Base-by-base conservation (phyloP, 306 rosid genomes). In the Cucurbita pepo region DNA sequence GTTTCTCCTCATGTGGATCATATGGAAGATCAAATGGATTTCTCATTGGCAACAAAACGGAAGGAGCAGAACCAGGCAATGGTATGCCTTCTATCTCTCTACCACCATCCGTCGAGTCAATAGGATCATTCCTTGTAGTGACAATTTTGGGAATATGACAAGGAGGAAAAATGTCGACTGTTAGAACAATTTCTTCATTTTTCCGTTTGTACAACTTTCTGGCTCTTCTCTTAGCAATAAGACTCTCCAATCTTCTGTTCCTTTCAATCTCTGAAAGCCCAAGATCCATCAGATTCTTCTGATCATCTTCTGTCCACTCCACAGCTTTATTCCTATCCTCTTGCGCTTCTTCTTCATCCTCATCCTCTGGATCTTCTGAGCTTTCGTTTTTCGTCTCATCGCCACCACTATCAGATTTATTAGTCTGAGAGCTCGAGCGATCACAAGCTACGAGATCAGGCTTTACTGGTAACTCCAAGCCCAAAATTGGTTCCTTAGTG, bases 281-380 rank as follows among this genome's bases (percentile, higher is more conserved):
- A 59, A 94, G 86, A 81, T 91, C 90, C 87, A 81, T 76, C 1
- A 91, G 80, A 56, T 89, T 94, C 18, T 79, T 85, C 36, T 89
- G 89, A 80, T 94, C 99, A 75, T 91, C 88, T 4, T 87, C 91
- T 19, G 94, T 87, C 98, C 98, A 94, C 78, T 87, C 87, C 64
- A 94, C 78, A 15, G 85, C 91, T 54, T 82, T 87, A n/a, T 81
- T 81, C 53, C 79, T 75, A 7, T 78, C 82, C 58, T 84, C 85
- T 10, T 77, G 79, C 9, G 56, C 57, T 40, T 79, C 84, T 51
- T 56, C 76, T 71, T 85, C 86, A 0, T 79, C 88, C 0, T 90
- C 88, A 1, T 81, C 86, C 4, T 83, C 85, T 19, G 36, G 77
- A 4, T 84, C 84, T 25, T 79, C 87, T 3, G 71, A 30, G 67